phyloP scores from a whole-genome alignment of 768 basidiomycete species.

The Cubamyces sp. region DNA sequence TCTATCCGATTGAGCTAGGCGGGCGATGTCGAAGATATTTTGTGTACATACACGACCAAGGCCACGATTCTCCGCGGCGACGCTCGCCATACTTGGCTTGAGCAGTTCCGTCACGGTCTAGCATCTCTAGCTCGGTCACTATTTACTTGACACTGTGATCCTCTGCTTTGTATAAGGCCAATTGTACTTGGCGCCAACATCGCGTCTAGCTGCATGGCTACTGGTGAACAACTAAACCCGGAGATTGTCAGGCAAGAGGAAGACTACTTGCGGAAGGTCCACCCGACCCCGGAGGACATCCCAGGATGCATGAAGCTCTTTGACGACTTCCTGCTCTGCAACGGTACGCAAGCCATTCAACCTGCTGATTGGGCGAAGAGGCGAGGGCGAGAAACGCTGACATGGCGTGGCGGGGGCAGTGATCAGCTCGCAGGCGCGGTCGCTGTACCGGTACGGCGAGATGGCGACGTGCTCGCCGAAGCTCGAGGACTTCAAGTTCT shows the following conservation, averaged over 20 bases:
- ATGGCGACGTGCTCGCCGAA: conserved; percentile 74
- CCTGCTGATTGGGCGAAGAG: background rate
- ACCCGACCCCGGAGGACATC: conserved; percentile 79
- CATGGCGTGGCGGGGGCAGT: conserved; percentile 45
- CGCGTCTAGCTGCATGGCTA: background rate
- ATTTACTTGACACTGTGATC: too few species aligned
- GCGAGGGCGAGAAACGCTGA: too few species aligned
- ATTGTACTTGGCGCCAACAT: too few species aligned
- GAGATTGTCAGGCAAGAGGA: conserved; percentile 65
- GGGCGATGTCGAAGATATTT: conserved; percentile 2
- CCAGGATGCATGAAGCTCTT: conserved; percentile 81
- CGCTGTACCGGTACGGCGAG: conserved; percentile 84
- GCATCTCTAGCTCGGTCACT: too few species aligned
- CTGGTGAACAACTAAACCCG: conserved; percentile 52
- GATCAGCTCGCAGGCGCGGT: conserved; percentile 77
- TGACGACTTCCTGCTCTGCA: conserved; percentile 73
- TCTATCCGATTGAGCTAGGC: conserved; percentile 35
- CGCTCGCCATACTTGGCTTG: too few species aligned
- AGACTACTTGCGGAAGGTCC: conserved; percentile 60
- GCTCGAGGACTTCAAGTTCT: conserved; percentile 94
- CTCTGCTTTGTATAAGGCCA: too few species aligned
- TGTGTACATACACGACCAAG: too few species aligned
- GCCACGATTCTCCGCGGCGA: too few species aligned
- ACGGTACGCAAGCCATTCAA: conserved; percentile 47
- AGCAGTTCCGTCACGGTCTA: too few species aligned